phyloP scores from a whole-genome alignment of 495 filamentous ascomycete species.

The Friedmanniomyces simplex region DNA sequence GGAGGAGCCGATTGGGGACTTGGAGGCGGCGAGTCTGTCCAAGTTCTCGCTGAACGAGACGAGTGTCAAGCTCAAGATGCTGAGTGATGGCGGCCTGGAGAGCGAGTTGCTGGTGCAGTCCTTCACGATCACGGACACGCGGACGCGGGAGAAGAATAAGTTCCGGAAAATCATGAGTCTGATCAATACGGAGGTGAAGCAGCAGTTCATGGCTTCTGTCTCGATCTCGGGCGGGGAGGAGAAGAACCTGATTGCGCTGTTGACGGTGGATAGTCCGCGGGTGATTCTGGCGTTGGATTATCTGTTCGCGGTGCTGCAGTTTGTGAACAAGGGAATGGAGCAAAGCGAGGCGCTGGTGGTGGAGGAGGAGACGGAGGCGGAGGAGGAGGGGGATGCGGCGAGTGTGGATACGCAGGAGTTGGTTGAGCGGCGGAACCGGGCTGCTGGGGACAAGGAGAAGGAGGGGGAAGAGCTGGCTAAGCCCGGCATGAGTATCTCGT shows the following conservation, averaged over 20 bases:
- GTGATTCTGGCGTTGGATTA: conserved; percentile 95
- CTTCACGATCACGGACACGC: conserved; percentile 87
- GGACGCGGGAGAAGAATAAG: conserved; percentile 77
- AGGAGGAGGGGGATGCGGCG: conserved; percentile 43
- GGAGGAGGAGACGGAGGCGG: conserved; percentile 45
- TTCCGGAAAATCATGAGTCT: conserved; percentile 97
- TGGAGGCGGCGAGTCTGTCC: conserved; percentile 76
- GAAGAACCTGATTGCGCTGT: conserved; percentile 73
- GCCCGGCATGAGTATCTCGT: conserved; percentile 61
- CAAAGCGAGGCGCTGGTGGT: conserved; percentile 49
- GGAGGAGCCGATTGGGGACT: conserved; percentile 60
- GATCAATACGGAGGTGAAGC: conserved; percentile 83
- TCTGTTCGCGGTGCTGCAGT: conserved; percentile 77
- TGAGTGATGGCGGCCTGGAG: conserved; percentile 83
- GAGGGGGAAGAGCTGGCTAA: conserved; percentile 26
- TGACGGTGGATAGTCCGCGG: conserved; percentile 91
- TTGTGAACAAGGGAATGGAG: conserved; percentile 58
- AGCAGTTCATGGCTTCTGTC: conserved; percentile 93
- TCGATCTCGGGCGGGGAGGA: conserved; percentile 83
- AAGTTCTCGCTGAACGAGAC: conserved; percentile 91
- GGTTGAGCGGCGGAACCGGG: conserved; percentile 1
- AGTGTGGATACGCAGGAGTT: conserved; percentile 20
- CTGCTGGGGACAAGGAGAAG: conserved; percentile 5
- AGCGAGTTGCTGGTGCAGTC: conserved; percentile 89
- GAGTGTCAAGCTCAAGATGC: conserved; percentile 83